A percentile compares a stretch with the other conserved stretches of the same genome.
Conservation (phyloP, 148 eudicot species). For the Arbutus unedo region DNA sequence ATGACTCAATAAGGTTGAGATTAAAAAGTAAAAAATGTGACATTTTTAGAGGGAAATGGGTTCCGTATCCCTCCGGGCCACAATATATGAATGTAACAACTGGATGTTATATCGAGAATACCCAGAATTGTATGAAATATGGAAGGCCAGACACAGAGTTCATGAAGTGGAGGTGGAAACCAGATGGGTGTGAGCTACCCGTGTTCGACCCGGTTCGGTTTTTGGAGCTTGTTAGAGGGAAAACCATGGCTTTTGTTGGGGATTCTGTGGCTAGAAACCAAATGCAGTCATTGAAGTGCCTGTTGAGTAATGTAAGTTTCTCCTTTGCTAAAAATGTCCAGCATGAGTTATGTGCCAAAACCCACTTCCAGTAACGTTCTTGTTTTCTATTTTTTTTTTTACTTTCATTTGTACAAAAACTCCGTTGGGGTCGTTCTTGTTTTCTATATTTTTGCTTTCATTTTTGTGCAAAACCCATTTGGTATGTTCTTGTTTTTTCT, state of each 20-base stretch:
- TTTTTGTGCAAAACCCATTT: no score
- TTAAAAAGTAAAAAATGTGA: conserved; percentile 27
- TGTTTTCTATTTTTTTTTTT: no score
- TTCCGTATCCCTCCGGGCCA: conserved; percentile 28
- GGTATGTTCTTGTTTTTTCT: no score
- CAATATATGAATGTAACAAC: conserved; percentile 33
- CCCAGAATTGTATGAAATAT: conserved; percentile 44
- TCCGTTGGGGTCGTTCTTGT: no score
- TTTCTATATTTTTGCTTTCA: no score
- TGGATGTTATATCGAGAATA: conserved; percentile 24
- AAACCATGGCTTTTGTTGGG: conserved; percentile 51
- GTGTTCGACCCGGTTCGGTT: conserved; percentile 31
- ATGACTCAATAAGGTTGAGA: not conserved
- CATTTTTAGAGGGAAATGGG: conserved; percentile 49
- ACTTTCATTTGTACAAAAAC: no score
- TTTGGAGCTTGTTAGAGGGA: conserved; percentile 30
- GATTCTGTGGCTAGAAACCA: conserved; percentile 62
- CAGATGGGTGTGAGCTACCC: conserved; percentile 39
- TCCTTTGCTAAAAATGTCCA: not conserved
- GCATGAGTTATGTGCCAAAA: not conserved
- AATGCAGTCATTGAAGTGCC: conserved; percentile 46
- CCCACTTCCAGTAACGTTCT: not conserved
- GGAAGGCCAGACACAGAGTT: conserved; percentile 48
- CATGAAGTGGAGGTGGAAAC: conserved; percentile 60
- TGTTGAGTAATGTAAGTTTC: conserved; percentile 33